Conservation (phyloP, 2,329 filamentous ascomycete species). For the Cadophora sp. region DNA sequence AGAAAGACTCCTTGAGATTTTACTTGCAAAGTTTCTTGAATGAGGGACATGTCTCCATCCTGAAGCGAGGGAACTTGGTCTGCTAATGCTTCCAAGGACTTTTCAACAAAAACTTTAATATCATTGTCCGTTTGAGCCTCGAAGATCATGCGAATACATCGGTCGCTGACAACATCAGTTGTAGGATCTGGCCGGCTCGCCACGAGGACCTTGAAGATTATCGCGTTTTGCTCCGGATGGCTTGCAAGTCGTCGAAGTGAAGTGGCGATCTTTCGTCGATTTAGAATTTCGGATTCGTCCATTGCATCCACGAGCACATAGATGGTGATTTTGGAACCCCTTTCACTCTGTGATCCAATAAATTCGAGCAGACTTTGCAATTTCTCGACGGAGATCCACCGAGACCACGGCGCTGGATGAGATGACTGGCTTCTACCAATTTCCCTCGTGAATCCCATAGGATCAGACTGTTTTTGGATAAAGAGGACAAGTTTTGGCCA, state of each 20-base stretch:
- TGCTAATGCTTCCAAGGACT: background rate
- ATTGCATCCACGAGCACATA: background rate
- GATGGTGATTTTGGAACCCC: background rate
- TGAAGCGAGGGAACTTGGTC: background rate
- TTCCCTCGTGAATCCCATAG: too few relatives aligned
- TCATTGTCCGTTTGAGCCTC: background rate
- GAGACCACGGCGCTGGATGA: background rate
- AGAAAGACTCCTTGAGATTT: background rate
- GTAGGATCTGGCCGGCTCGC: background rate
- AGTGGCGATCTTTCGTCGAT: background rate
- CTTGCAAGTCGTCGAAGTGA: background rate
- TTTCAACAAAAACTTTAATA: background rate
- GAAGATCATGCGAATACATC: background rate
- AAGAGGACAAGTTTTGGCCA: too few relatives aligned
- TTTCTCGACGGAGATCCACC: background rate
- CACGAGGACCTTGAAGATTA: background rate
- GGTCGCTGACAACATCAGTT: background rate
- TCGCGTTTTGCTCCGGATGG: too few relatives aligned
- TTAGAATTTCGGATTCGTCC: background rate
- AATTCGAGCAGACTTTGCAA: background rate
- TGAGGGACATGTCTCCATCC: background rate
- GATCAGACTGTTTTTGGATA: too few relatives aligned
- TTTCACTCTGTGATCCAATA: background rate
- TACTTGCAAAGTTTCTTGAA: background rate
- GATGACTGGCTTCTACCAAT: too few relatives aligned